Evolutionary conservation across 2,329 filamentous ascomycete genomes (phyloP), one percentile per base, ranked within the genome.

Genomic region (Macroventuria anomochaeta): DNA sequence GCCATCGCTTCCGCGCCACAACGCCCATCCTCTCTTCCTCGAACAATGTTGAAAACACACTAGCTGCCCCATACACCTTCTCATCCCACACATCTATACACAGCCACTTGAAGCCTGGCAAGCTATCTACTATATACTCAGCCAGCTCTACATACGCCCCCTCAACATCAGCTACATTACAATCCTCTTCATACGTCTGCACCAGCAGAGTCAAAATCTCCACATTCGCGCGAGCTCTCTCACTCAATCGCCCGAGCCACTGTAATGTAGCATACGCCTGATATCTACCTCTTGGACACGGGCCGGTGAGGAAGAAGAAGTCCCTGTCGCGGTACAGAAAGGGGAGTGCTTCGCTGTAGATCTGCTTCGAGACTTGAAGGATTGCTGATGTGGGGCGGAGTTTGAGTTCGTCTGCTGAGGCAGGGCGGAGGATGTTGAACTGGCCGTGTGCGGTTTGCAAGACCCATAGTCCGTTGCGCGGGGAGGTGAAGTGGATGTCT

Each of bases 241-340:
- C n/a, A 25, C 37, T 53, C 10, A 69, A 46, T 1, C 51, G 50
- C 4, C 61, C 46, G n/a, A 73, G 57, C 55, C 63, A 72, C 1
- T 40, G 53, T 8, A 59, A 56, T 0, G 70, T 69, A n/a, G 67
- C 70, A 39, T 70, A 68, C 3, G 68, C 62, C 37, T 72, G 69
- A 32, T 72, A 73, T n/a, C 70, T 58, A 13, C 71, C 71, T 15
- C 71, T 57, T 1, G 70, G 67, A 46, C 68, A 72, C 1, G 67
- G 67, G 0, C 69, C 68, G 7, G 64, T 67, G 1, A 71, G 40
- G 21, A 72, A 61, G 7, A 68, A 52, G 17, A 73, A 67, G 25
- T 63, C 69, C 7, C 63, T 55, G 5, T 47, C 55, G 8, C 58
- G 54, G 32, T 75, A 75, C 1, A 69, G 58, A 2, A 64, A 28